Evolutionary conservation across 352 stramenopile genomes (phyloP), one percentile per base, ranked within the genome.

Genomic region (Pythium folliculosum): DNA sequence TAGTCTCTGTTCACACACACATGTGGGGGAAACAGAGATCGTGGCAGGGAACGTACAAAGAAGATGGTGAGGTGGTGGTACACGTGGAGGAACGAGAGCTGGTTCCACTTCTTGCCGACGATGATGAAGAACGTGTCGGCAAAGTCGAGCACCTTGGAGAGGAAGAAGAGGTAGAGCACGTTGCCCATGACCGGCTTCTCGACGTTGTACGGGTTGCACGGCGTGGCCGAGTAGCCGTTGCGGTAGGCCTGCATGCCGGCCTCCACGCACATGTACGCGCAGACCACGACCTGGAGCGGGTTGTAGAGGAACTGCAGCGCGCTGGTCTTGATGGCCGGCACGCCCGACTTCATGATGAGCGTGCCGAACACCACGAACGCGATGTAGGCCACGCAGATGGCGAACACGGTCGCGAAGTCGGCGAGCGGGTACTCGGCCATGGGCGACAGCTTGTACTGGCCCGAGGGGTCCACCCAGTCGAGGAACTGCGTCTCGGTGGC

Each of bases 121-220:
- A 99, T 93, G 75, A 99, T 99, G 82, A 99, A 99, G 77, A 99
- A 90, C 38, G 94, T 98, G 81, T 98, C 93, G 62, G 78, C 77
- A 61, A 97, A 95, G 70, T 98, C 93, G 21, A 98, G 77, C 44
- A 97, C 78, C 86, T 99, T 99, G 63, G 92, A 99, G 60, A 99
- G 78, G 84, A 98, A 99, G 76, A 99, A 99, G 17, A 99, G 80
- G 90, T 97, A 99, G 13, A 99, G 70, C 25, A 99, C 75, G 74
- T 98, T 97, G 61, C 83, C 92, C 73, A 99, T 87, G 53, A 98
- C 80, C 2, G 96, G 96, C 67, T 98, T 94, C 48, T 86, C 76
- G 16, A 76, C 70, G 70, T 93, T 85, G 75, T 93, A 99, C 22
- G 77, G 60, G 71, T 98, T 97, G 86, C 97, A 99, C 30, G 97